phyloP scores from a whole-genome alignment of 306 rosid species.

The Medicago arabica region DNA sequence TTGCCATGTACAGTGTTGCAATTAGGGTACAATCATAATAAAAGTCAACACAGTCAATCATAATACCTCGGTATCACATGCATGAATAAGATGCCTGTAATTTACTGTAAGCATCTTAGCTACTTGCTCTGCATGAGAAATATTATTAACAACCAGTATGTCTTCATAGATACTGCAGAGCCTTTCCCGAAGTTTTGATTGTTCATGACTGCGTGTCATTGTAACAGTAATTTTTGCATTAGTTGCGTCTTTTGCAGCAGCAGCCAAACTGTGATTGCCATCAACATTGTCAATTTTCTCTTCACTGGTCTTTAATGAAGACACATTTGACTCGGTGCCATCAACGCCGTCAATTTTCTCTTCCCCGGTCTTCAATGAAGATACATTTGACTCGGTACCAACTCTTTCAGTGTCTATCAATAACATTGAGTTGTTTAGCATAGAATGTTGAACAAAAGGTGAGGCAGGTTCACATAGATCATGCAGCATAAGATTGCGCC shows the following conservation, averaged over 20 bases:
- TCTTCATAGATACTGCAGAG: slow-evolving; percentile 71
- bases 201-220: slow-evolving; percentile 26
- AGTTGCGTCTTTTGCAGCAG: slow-evolving; percentile 34
- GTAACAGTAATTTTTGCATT: slow-evolving; percentile 25
- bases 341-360: slow-evolving; percentile 41
- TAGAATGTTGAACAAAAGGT: slow-evolving; percentile 36
- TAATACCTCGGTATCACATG: slow-evolving; percentile 96
- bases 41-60: slow-evolving; percentile 26
- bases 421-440: slow-evolving; percentile 30
- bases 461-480: slow-evolving; percentile 39
- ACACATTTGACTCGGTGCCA: slow-evolving; percentile 28
- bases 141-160: slow-evolving; percentile 71
- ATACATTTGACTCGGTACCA: slow-evolving; percentile 23
- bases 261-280: slow-evolving; percentile 39
- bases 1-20: not conserved
- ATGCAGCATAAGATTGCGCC: slow-evolving; percentile 18
- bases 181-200: slow-evolving; percentile 51
- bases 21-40: slow-evolving; percentile 21
- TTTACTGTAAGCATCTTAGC: slow-evolving; percentile 70
- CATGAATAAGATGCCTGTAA: slow-evolving; percentile 89
- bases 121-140: slow-evolving; percentile 71
- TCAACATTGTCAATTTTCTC: slow-evolving; percentile 41
- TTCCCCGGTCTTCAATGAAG: slow-evolving; percentile 23
- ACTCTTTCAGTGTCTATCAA: slow-evolving; percentile 35
- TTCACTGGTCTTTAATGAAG: slow-evolving; percentile 24